Evolutionary conservation across 768 basidiomycete species (phyloP).

Genomic region (Russula sp.): DNA sequence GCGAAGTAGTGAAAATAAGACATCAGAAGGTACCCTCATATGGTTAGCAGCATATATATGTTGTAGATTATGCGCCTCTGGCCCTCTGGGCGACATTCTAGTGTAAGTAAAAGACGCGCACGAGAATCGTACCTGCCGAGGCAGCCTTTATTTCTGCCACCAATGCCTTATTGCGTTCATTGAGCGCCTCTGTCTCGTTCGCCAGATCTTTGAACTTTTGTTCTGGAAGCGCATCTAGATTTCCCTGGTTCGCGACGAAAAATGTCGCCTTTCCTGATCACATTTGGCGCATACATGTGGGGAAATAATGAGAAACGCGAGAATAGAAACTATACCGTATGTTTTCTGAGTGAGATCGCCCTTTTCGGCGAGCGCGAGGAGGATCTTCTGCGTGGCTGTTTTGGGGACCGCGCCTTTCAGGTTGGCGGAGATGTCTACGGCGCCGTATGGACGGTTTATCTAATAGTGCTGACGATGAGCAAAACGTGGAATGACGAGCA

Average conservation of each 20-base stretch:
- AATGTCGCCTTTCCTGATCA: constrained; percentile 75
- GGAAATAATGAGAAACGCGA: background rate
- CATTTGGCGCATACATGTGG: background rate
- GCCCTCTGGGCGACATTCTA: background rate
- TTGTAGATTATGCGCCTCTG: too few species aligned
- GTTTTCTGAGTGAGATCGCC: constrained; percentile 77
- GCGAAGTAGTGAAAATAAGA: background rate
- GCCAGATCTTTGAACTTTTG: constrained; percentile 62
- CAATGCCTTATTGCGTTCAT: constrained; percentile 58
- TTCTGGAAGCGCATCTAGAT: constrained; percentile 59
- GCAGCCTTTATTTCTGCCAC: constrained; percentile 50
- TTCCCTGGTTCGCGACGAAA: constrained; percentile 81
- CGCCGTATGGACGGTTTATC: constrained; percentile 95
- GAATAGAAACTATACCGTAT: constrained; percentile 54
- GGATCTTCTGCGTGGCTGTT: constrained; percentile 77
- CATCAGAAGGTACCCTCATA: background rate
- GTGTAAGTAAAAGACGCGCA: background rate
- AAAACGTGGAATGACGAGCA: constrained; percentile 35
- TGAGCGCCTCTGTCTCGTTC: constrained; percentile 51
- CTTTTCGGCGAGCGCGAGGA: constrained; percentile 78
- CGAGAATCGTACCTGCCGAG: constrained; percentile 42
- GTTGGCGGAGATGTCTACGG: constrained; percentile 89
- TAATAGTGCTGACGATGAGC: constrained; percentile 33
- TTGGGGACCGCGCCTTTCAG: constrained; percentile 88
- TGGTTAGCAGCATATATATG: constrained; percentile 20